These are phyloP conservation scores for Tuber melanosporum DNA, from an alignment of 495 filamentous ascomycete genomes.

Conservation along the genomic window DNA sequence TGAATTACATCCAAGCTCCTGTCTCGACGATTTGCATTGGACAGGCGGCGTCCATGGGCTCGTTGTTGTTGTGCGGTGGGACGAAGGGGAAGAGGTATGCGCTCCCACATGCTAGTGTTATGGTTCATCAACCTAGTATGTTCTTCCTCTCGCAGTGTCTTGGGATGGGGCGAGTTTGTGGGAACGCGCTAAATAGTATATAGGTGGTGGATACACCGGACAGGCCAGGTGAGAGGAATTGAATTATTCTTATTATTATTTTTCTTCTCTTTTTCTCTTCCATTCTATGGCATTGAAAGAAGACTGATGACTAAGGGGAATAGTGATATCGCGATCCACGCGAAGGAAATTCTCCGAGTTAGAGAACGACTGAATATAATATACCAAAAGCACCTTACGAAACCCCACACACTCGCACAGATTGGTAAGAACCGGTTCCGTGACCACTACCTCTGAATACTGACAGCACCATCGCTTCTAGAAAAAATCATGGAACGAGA, in stretches of 20 bases:
- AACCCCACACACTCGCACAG: slow-evolving; percentile 54
- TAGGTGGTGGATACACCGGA: slow-evolving; percentile 74
- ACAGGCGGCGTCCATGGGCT: slow-evolving; percentile 92
- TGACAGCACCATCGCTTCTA: slow-evolving; percentile 17
- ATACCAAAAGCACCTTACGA: slow-evolving; percentile 78
- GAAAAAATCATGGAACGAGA: slow-evolving; percentile 95
- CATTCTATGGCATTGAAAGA: neutral
- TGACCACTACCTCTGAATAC: neutral
- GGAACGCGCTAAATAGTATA: slow-evolving; percentile 11
- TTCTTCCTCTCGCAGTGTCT: neutral
- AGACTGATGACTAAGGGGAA: neutral
- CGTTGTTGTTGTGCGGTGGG: slow-evolving; percentile 78
- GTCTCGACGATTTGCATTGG: slow-evolving; percentile 93
- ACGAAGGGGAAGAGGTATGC: slow-evolving; percentile 78
- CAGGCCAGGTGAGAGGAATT: slow-evolving; percentile 54
- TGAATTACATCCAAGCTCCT: slow-evolving; percentile 90
- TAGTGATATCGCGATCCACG: slow-evolving; percentile 89
- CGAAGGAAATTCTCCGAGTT: slow-evolving; percentile 88
- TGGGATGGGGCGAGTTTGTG: neutral
- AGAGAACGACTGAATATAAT: slow-evolving; percentile 82
- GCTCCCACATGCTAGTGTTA: slow-evolving; percentile 84
- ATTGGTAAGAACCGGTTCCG: slow-evolving; percentile 37
- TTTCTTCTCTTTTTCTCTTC: too few species aligned
- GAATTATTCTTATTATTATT: neutral
- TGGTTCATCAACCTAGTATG: slow-evolving; percentile 82